These are phyloP conservation scores for Amesomyces nigricolor DNA, from an alignment of 2,329 filamentous ascomycete species.

Conservation along the genomic window DNA sequence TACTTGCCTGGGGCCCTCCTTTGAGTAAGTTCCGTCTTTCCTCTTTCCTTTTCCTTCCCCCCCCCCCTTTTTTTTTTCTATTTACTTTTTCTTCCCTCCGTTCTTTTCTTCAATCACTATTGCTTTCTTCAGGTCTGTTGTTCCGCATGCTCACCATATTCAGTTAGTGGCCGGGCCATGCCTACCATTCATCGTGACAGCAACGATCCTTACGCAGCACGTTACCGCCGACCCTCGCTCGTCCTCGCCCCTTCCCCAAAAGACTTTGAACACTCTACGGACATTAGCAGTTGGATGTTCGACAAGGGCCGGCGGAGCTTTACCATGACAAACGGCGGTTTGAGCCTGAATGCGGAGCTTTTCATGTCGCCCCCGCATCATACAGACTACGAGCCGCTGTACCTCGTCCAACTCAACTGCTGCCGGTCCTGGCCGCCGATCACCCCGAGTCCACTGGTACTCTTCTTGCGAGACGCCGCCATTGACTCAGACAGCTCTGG, in stretches of 20 bases:
- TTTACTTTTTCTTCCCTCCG: no score
- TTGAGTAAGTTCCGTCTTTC: no score
- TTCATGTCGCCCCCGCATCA: neutral
- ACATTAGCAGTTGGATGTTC: neutral
- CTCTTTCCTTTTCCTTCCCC: no score
- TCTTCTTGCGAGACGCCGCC: neutral
- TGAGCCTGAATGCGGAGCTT: neutral
- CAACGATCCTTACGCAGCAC: no score
- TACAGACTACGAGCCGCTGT: neutral
- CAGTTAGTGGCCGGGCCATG: no score
- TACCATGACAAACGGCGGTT: neutral
- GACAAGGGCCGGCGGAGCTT: neutral
- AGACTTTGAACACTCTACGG: neutral
- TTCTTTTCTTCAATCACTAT: no score
- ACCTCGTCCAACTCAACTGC: neutral
- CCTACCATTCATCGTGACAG: no score
- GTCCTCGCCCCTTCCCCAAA: neutral
- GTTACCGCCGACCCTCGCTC: no score
- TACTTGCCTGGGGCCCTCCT: neutral
- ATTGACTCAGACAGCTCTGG: neutral
- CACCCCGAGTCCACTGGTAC: neutral
- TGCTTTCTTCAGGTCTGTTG: no score
- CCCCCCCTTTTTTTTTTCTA: no score
- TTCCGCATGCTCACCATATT: no score
- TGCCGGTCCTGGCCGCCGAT: neutral